Conservation (phyloP, 257 asterid genomes). For the Thymus quinquecostatus region DNA sequence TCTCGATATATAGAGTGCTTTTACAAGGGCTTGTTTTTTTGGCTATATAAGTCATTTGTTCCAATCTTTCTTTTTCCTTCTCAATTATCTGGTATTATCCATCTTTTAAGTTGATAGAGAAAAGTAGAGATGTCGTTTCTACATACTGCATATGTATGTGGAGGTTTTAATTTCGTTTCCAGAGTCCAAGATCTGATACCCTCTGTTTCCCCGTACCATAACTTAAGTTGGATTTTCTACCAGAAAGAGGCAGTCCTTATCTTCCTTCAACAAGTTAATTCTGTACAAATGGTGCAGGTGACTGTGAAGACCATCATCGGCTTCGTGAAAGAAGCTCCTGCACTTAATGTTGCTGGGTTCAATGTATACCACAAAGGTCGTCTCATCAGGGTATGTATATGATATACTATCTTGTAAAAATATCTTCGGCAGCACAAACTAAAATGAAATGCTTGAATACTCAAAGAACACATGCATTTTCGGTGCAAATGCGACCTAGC, state of each 20-base stretch:
- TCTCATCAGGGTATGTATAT: conserved; percentile 69
- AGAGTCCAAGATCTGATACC: no score
- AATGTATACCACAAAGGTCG: conserved; percentile 93
- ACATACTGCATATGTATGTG: neutral
- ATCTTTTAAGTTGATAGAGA: neutral
- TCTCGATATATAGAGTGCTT: neutral
- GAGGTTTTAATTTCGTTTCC: neutral
- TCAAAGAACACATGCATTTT: neutral
- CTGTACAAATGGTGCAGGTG: conserved; percentile 46
- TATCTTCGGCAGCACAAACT: conserved; percentile 8
- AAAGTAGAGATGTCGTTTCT: neutral
- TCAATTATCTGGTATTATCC: neutral
- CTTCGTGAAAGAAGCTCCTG: conserved; percentile 85
- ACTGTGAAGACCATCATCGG: conserved; percentile 75
- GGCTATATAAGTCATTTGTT: neutral
- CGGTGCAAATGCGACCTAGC: conserved; percentile 7
- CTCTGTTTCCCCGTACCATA: no score
- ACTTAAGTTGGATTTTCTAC: conserved; percentile 9
- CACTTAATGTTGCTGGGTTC: conserved; percentile 65
- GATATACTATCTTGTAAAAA: conserved; percentile 14
- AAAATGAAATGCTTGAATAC: neutral
- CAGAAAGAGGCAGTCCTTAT: neutral
- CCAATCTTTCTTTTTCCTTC: neutral
- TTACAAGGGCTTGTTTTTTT: neutral
- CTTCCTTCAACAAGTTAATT: conserved; percentile 12